Base-by-base conservation (phyloP, 371 early-diverging fungal species). In the Mucor irregularis region DNA sequence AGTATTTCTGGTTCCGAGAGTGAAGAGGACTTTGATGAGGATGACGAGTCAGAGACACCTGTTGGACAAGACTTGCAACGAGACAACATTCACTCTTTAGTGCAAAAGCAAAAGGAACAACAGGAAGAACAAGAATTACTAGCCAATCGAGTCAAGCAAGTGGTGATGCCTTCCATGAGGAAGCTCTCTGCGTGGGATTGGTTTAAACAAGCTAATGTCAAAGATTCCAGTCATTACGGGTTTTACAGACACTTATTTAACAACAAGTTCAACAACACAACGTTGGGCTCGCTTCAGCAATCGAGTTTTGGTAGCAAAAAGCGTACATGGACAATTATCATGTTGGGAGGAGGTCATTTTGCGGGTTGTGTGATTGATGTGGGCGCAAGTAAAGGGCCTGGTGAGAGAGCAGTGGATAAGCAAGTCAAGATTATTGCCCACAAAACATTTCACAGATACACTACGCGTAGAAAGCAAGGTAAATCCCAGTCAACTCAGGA, bases 401-500 rank as follows among this genome's bases (percentile, higher is more conserved):
- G 65, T 5, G 54, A 67, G 4, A 53, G 62, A 7, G 28, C 55
- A 19, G 44, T 57, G 10, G 71, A 69, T 11, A 63, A 49, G n/a
- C 52, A 67, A 42, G 61, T 78, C 35, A 58, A 66, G 14, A 44
- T 73, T 46, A 44, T 92, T 0, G 82, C 78, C 0, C 93, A 95
- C 71, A 96, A 94, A 68, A 93, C 96, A 5, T 86, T 95, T 56
- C 95, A 95, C 56, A 80, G 96, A 26, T 98, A 98, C 69, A 96
- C 97, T 5, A 95, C 95, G 2, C 86, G 98, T 44, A 69, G 93
- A 56, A 96, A 97, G 62, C 97, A 98, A 68, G 98, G 98, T 60
- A 97, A 96, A 0, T 77, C 92, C 13, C 98, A 98, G 70, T 79
- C 83, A 9, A 78, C 83, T 16, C 85, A 91, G 49, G 96, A 95